A percentile compares a stretch with the other conserved stretches of the same genome.
phyloP scores from a whole-genome alignment of 73 alveolate genomes.

The Tetrahymena elliotti region DNA sequence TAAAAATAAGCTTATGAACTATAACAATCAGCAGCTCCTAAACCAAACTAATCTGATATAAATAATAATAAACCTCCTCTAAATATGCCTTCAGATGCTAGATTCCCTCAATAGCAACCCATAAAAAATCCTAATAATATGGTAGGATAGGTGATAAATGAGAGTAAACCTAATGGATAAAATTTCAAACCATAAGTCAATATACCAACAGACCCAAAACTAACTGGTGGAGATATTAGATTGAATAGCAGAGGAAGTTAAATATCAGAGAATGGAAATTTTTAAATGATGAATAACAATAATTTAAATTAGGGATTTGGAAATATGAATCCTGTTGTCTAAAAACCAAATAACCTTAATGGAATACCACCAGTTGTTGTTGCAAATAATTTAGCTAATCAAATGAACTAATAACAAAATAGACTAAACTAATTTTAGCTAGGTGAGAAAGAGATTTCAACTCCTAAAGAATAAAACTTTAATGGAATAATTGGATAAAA shows the following conservation, averaged over 20 bases:
- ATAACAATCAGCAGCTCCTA: neutral
- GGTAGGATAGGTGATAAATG: too few species aligned
- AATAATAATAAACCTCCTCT: neutral
- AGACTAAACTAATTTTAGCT: neutral
- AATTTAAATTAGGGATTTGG: neutral
- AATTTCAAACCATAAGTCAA: neutral
- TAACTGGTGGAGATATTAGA: neutral
- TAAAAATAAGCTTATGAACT: neutral
- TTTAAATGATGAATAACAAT: too few species aligned
- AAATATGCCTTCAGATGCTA: too few species aligned
- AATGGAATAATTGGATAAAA: neutral
- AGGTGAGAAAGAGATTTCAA: neutral
- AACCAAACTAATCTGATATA: too few species aligned
- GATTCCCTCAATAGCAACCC: too few species aligned
- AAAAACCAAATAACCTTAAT: neutral
- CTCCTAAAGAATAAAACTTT: neutral
- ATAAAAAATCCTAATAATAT: too few species aligned
- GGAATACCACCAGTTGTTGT: neutral
- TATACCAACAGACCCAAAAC: neutral
- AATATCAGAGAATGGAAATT: neutral
- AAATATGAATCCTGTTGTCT: neutral
- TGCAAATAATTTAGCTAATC: neutral
- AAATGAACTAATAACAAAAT: neutral
- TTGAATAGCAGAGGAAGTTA: neutral
- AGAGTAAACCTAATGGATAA: neutral